Base-by-base conservation (phyloP, 352 stramenopile species). In the Pythium oligandrum region DNA sequence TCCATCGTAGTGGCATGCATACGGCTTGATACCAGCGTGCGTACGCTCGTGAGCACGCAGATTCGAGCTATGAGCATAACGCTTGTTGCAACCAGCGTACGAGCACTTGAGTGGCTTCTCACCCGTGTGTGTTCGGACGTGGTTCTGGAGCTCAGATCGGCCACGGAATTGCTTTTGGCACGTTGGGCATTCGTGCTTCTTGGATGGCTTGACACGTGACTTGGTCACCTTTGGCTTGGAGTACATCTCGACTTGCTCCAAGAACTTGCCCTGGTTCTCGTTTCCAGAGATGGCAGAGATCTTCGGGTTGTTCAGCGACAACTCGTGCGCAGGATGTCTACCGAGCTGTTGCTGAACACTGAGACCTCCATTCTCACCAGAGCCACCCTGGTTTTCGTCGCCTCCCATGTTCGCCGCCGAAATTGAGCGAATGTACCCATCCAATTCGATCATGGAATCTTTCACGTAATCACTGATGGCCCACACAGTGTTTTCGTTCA, bases 61-160 rank as follows among this genome's bases (percentile, higher is more conserved):
- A 54, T 97, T 97, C 32, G 83, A 93, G 51, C 79, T 94, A 66
- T 97, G 88, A 4, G 82, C 83, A 62, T 96, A 97, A 37, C 77
- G 82, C 61, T 97, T 96, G 17, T 72, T 77, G 61, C 89, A 97
- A 39, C 83, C 83, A 1, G 73, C 70, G 57, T 90, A 90, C 33
- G 78, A 90, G 62, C 89, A 97, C 53, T 88, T 83, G 51, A 94
- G 84, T 31, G 89, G 88, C 58, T 96, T 95, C 59, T 96, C 86
- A 35, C 88, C 88, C 39, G 86, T 95, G 64, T 97, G 88, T 8
- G 92, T 95, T 34, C 88, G 77, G 42, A 95, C 88, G 65, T 96
- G 88, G 55, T 92, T 91, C 60, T 93, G 77, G 33, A 93, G 61
- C 63, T 93, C 82, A 4, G 83, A 91, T 12, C 83, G 80, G 3